A percentile compares a stretch with the other conserved stretches of the same genome.
phyloP scores from a whole-genome alignment of 2,329 filamentous ascomycete species.

The Botrytis byssoidea region DNA sequence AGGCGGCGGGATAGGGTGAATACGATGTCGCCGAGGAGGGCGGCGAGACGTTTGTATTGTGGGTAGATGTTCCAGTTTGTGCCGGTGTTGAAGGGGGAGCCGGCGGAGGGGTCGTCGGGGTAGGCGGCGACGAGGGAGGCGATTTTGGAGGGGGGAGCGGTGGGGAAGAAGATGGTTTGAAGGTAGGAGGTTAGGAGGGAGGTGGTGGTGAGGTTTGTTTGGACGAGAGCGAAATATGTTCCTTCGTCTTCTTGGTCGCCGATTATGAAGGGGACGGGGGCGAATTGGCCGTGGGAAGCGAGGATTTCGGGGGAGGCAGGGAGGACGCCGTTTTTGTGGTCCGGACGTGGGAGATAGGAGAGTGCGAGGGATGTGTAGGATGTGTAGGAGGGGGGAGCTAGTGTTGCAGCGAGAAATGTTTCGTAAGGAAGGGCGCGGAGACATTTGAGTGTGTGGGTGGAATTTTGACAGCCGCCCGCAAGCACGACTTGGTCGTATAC shows the following conservation, averaged over 20 bases:
- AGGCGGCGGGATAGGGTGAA: slow-evolving; percentile 70
- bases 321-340: slow-evolving; percentile 54
- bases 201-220: slow-evolving; percentile 62
- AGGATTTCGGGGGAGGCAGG: slow-evolving; percentile 62
- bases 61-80: slow-evolving; percentile 70
- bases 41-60: slow-evolving; percentile 72
- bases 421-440: slow-evolving; percentile 60
- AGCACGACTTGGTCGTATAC: slow-evolving; percentile 61
- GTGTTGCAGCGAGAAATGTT: slow-evolving; percentile 61
- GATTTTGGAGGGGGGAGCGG: slow-evolving; percentile 40
- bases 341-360: slow-evolving; percentile 72
- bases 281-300: slow-evolving; percentile 51
- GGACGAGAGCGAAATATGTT: slow-evolving; percentile 69
- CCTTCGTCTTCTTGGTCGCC: slow-evolving; percentile 81
- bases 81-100: slow-evolving; percentile 69
- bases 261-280: slow-evolving; percentile 62
- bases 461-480: slow-evolving; percentile 58
- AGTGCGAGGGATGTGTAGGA: slow-evolving; percentile 68
- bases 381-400: slow-evolving; percentile 66
- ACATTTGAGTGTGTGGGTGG: slow-evolving; percentile 60
- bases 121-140: slow-evolving; percentile 50
- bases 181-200: slow-evolving; percentile 62
- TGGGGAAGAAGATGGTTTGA: slow-evolving; percentile 55
- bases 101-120: slow-evolving; percentile 45
- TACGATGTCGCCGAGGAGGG: slow-evolving; percentile 71